Conservation (phyloP, 768 basidiomycete genomes). For the Udeniomyces megalosporus region DNA sequence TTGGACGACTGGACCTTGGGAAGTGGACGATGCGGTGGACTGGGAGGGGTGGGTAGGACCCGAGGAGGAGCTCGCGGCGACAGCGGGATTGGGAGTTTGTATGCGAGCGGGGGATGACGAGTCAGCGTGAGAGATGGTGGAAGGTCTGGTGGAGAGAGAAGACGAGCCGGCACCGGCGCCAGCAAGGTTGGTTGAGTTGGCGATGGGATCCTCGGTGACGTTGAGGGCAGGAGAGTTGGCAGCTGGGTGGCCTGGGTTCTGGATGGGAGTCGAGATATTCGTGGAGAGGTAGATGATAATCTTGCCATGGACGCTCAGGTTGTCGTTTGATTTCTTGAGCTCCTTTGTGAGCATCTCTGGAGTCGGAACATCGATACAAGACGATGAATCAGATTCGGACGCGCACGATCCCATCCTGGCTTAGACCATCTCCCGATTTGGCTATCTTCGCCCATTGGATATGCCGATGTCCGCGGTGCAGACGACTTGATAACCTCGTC, state of each 20-base stretch:
- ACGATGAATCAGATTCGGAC: not conserved
- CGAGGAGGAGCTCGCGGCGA: not conserved
- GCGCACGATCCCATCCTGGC: too few species aligned
- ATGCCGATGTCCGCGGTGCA: too few species aligned
- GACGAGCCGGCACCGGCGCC: not conserved
- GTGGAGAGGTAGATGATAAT: slow-evolving; percentile 92
- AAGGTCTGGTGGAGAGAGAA: not conserved
- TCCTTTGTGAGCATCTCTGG: slow-evolving; percentile 92
- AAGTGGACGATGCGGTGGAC: too few species aligned
- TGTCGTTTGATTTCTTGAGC: slow-evolving; percentile 97
- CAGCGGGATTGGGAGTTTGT: not conserved
- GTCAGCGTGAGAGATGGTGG: not conserved
- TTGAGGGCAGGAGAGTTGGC: slow-evolving; percentile 20
- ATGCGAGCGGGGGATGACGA: not conserved
- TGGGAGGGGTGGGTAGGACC: too few species aligned
- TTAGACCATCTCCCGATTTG: too few species aligned
- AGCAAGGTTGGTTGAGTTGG: slow-evolving; percentile 33
- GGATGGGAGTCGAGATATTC: slow-evolving; percentile 66
- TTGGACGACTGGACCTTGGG: not conserved
- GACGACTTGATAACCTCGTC: too few species aligned
- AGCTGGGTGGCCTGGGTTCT: slow-evolving; percentile 56
- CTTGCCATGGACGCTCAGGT: slow-evolving; percentile 92
- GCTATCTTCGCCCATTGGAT: too few species aligned
- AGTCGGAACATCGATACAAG: slow-evolving; percentile 14
- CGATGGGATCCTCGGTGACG: slow-evolving; percentile 47